phyloP scores from a whole-genome alignment of 768 basidiomycete genomes.

The Lepiota brunneoincarnata region DNA sequence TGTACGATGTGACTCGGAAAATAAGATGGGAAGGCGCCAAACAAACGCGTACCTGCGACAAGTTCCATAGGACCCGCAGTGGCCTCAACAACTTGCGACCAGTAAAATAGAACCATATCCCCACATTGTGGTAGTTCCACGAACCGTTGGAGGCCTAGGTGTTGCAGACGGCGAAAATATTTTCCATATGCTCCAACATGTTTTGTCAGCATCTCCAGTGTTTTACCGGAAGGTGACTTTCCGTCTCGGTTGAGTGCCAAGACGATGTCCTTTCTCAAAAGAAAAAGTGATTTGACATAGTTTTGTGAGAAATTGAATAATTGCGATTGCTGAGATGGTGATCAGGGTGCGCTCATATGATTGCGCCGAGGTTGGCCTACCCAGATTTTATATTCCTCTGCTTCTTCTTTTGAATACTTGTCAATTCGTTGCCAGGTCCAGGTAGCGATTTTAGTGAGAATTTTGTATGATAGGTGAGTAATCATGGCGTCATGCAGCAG shows the following conservation, averaged over 20 bases:
- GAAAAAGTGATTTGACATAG: slow-evolving; percentile 54
- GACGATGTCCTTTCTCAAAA: slow-evolving; percentile 55
- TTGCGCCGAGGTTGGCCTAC: slow-evolving; percentile 30
- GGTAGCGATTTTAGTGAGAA: slow-evolving; percentile 60
- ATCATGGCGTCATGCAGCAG: slow-evolving; percentile 43
- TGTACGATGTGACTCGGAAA: neutral
- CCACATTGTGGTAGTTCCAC: slow-evolving; percentile 59
- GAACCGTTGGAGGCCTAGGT: slow-evolving; percentile 57
- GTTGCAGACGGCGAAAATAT: slow-evolving; percentile 74
- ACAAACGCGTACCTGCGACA: slow-evolving; percentile 47
- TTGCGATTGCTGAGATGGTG: slow-evolving; percentile 46
- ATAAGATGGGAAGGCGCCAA: slow-evolving; percentile 5
- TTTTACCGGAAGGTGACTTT: slow-evolving; percentile 35
- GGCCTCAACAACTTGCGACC: slow-evolving; percentile 77
- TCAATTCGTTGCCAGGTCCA: slow-evolving; percentile 68
- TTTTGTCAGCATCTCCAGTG: slow-evolving; percentile 58
- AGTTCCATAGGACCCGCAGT: slow-evolving; percentile 48
- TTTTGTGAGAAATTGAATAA: slow-evolving; percentile 58
- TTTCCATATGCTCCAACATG: slow-evolving; percentile 76
- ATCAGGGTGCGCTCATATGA: slow-evolving; percentile 4
- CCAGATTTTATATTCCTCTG: slow-evolving; percentile 47
- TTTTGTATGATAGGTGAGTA: slow-evolving; percentile 74
- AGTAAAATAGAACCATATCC: slow-evolving; percentile 75
- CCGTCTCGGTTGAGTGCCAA: slow-evolving; percentile 36
- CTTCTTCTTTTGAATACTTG: slow-evolving; percentile 40